Evolutionary conservation across 2,329 filamentous ascomycete species (phyloP).

Genomic region (Trichophaea hybrida): DNA sequence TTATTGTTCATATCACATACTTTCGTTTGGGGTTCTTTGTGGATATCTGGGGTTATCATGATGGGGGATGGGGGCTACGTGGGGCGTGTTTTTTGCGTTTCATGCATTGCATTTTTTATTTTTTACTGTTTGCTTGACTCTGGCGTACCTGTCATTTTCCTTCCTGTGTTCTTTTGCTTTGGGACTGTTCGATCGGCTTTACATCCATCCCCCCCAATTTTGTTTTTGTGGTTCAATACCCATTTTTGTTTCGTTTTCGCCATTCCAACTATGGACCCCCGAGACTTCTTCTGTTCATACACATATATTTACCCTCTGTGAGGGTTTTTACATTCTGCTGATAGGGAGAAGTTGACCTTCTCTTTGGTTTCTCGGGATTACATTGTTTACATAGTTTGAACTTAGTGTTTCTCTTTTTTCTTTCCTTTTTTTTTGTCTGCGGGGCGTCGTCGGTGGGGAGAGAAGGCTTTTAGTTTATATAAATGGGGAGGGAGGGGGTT

Average conservation of each 20-base stretch:
- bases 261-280: neutral
- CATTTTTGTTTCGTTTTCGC: neutral
- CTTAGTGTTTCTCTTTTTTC: conserved; percentile 11
- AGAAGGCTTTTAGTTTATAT: too few relatives aligned
- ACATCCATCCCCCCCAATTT: conserved; percentile 6
- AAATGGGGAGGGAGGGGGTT: too few relatives aligned
- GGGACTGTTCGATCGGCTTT: conserved; percentile 10
- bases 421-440: neutral
- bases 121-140: conserved; percentile 9
- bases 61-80: neutral
- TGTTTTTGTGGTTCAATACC: conserved; percentile 9
- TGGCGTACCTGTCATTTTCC: neutral
- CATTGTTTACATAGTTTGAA: neutral
- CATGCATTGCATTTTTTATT: conserved; percentile 5
- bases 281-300: neutral
- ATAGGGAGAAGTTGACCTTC: neutral
- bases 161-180: conserved; percentile 12
- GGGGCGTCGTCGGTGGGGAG: neutral
- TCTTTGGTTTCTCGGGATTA: neutral
- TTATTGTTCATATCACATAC: neutral
- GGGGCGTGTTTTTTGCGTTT: conserved; percentile 9
- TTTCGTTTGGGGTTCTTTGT: neutral
- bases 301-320: too few relatives aligned
- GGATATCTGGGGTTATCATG: conserved; percentile 3
- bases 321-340: neutral